Evolutionary conservation across 208 protist species (phyloP).

Genomic region (Phytomonas serpens): DNA sequence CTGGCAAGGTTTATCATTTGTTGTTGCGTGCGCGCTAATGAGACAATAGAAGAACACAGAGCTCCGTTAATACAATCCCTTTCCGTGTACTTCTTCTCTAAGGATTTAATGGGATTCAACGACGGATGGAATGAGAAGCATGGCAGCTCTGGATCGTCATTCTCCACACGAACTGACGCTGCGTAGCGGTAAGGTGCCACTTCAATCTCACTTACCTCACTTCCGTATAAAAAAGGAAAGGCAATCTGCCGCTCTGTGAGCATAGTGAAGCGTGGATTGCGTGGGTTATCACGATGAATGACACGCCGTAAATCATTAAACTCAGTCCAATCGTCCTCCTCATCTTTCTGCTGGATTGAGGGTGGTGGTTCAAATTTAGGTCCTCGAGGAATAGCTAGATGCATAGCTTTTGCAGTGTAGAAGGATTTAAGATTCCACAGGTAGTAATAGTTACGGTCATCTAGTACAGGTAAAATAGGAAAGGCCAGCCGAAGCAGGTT

Average conservation of each 20-base stretch:
- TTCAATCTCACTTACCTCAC: constrained; percentile 91
- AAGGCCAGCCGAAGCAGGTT: constrained; percentile 92
- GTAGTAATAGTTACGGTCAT: constrained; percentile 99
- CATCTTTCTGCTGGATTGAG: constrained; percentile 33
- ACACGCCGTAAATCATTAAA: constrained; percentile 99
- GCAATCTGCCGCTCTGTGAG: constrained; percentile 99
- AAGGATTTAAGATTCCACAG: constrained; percentile 99
- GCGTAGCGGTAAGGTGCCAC: constrained; percentile 95
- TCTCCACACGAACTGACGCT: constrained; percentile 86
- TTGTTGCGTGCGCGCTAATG: constrained; percentile 5
- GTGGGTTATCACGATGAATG: constrained; percentile 96
- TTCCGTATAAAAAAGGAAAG: constrained; percentile 99
- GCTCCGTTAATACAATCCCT: constrained; percentile 15
- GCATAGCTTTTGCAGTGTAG: constrained; percentile 99
- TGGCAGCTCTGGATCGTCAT: constrained; percentile 95
- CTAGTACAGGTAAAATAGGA: constrained; percentile 96
- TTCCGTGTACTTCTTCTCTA: constrained; percentile 41
- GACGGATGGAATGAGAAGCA: constrained; percentile 98
- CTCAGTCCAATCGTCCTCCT: constrained; percentile 99
- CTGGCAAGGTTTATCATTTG: not conserved
- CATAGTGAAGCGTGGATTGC: constrained; percentile 91
- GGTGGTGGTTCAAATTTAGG: constrained; percentile 94
- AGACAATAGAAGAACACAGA: constrained; percentile 33
- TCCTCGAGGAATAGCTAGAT: constrained; percentile 98
- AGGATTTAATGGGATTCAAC: constrained; percentile 96